A percentile compares a stretch with the other conserved stretches of the same genome.
Evolutionary conservation across 805 yeast genomes (phyloP).

Genomic region (Candida broadrunensis): DNA sequence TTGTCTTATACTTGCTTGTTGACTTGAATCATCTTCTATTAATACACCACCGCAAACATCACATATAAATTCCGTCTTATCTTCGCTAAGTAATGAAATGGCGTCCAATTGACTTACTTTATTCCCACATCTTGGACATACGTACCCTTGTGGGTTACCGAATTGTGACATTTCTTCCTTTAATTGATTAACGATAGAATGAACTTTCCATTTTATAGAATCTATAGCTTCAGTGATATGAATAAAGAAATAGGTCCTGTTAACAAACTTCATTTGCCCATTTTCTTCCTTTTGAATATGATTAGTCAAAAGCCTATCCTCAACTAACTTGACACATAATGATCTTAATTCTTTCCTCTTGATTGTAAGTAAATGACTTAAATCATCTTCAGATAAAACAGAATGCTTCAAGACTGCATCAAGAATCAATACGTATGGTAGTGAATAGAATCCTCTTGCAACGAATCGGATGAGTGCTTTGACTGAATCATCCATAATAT

Average conservation of each 20-base stretch:
- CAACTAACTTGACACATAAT: conserved; percentile 74
- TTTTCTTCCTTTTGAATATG: conserved; percentile 61
- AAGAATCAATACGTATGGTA: conserved; percentile 75
- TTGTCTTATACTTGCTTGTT: conserved; percentile 77
- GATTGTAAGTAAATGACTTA: conserved; percentile 75
- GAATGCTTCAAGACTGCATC: conserved; percentile 88
- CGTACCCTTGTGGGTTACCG: conserved; percentile 90
- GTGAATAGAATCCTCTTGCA: conserved; percentile 81
- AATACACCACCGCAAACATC: conserved; percentile 76
- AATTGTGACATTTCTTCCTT: conserved; percentile 82
- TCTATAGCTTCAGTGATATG: conserved; percentile 93
- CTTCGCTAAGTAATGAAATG: conserved; percentile 74
- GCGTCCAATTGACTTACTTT: conserved; percentile 88
- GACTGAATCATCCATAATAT: conserved; percentile 40
- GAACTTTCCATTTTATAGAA: conserved; percentile 94
- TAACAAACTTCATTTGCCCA: conserved; percentile 61
- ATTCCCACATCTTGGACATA: conserved; percentile 81
- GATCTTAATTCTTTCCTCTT: conserved; percentile 85
- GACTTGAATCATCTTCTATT: conserved; percentile 84
- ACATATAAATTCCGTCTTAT: conserved; percentile 77
- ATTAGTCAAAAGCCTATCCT: conserved; percentile 73
- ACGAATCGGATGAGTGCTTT: conserved; percentile 69
- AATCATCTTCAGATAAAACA: conserved; percentile 89
- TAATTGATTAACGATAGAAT: conserved; percentile 72
- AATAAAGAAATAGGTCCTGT: conserved; percentile 79